These are phyloP conservation scores for Apiospora koreana DNA, from an alignment of 2,329 filamentous ascomycete species.

Conservation along the genomic window DNA sequence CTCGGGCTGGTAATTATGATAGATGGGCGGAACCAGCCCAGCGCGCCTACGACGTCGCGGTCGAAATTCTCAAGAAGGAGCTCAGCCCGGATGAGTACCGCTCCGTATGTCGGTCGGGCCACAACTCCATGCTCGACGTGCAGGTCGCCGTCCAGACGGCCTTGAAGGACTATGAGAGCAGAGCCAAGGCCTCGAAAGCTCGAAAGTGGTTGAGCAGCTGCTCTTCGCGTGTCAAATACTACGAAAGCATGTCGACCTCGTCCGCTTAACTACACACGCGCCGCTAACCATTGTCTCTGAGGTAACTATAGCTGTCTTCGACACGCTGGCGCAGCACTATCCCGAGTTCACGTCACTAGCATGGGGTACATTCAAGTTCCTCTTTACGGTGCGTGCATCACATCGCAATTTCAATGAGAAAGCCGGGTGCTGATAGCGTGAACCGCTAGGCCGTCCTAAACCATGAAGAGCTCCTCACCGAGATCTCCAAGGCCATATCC, in stretches of 20 bases:
- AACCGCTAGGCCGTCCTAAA: slow-evolving; percentile 20
- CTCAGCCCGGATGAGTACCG: not conserved
- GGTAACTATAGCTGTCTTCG: not conserved
- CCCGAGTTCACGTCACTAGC: slow-evolving; percentile 10
- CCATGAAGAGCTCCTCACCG: slow-evolving; percentile 18
- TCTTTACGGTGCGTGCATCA: slow-evolving; percentile 4
- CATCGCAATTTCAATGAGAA: not conserved
- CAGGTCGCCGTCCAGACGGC: not conserved
- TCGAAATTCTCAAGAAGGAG: slow-evolving; percentile 6
- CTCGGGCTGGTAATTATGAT: no score
- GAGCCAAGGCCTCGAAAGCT: not conserved
- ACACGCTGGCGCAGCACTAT: slow-evolving; percentile 14
- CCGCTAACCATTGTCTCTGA: no score
- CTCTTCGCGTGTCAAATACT: slow-evolving; percentile 2
- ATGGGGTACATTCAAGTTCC: slow-evolving; percentile 14
- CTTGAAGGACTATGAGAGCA: not conserved
- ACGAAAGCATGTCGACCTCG: not conserved
- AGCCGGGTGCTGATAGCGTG: not conserved
- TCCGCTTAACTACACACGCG: not conserved
- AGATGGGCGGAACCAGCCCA: slow-evolving; percentile 8
- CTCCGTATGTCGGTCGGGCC: not conserved
- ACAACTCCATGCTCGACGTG: slow-evolving; percentile 7
- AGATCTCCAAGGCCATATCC: slow-evolving; percentile 20
- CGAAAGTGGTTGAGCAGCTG: not conserved
- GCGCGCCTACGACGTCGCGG: not conserved